Evolutionary conservation across 164 flowering plant species (phyloP).

Genomic region (Vitis rupestris): DNA sequence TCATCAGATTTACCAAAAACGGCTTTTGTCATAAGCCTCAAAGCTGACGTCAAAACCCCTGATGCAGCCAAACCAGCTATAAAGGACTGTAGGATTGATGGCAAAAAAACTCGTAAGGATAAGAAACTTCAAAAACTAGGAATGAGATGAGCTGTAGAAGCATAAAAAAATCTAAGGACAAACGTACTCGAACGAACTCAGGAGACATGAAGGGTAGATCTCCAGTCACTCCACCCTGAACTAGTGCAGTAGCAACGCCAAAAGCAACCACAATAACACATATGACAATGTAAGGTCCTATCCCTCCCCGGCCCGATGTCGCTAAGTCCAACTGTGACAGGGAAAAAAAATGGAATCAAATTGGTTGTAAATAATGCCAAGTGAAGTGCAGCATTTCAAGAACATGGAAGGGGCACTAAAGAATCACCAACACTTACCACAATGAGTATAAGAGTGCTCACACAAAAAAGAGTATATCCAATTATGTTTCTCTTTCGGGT

Average conservation of each 20-base stretch:
- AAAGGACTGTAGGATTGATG: constrained; percentile 37
- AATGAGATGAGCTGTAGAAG: too few species aligned
- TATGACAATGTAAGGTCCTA: constrained; percentile 54
- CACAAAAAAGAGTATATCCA: constrained; percentile 68
- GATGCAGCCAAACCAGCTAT: constrained; percentile 59
- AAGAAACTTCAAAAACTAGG: too few species aligned
- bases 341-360: too few species aligned
- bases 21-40: constrained; percentile 51
- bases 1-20: constrained; percentile 36
- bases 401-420: too few species aligned
- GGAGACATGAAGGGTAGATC: constrained; percentile 81
- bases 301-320: constrained; percentile 68
- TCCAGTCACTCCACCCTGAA: constrained; percentile 89
- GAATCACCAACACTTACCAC: constrained; percentile 42
- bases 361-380: too few species aligned
- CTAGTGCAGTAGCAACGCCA: constrained; percentile 78
- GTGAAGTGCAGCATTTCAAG: too few species aligned
- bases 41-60: constrained; percentile 51
- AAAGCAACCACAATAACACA: constrained; percentile 52
- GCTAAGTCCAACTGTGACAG: constrained; percentile 58
- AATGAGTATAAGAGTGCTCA: constrained; percentile 50
- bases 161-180: too few species aligned
- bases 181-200: constrained; percentile 68
- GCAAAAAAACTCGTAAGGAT: too few species aligned
- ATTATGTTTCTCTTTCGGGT: constrained; percentile 53